Evolutionary conservation across 352 stramenopile genomes (phyloP).

Genomic region (Globisporangium cylindrosporum): DNA sequence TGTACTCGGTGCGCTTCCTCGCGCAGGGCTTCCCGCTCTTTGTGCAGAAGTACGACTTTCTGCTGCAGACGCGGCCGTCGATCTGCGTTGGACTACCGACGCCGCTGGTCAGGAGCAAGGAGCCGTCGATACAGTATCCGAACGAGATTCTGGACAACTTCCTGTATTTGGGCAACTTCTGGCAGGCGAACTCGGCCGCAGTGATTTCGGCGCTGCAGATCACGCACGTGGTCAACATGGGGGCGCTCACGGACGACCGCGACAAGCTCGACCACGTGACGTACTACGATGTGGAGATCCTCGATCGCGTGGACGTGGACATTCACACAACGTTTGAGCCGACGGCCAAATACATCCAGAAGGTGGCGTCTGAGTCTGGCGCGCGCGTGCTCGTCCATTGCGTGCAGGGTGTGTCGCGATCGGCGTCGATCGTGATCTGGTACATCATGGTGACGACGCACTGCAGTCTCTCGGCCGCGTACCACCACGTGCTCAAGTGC

Average conservation of each 20-base stretch:
- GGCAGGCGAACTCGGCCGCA: conserved; percentile 64
- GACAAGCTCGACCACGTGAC: conserved; percentile 49
- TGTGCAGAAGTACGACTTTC: conserved; percentile 67
- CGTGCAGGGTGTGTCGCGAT: conserved; percentile 77
- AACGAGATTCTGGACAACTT: conserved; percentile 77
- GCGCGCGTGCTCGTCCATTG: conserved; percentile 77
- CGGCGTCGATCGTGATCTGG: conserved; percentile 74
- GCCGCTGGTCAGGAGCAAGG: background rate
- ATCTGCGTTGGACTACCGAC: conserved; percentile 14
- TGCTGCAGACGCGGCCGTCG: conserved; percentile 29
- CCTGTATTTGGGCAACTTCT: conserved; percentile 79
- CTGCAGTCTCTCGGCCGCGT: conserved; percentile 71
- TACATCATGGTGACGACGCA: conserved; percentile 76
- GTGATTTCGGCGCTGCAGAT: conserved; percentile 57
- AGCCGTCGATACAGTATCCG: conserved; percentile 42
- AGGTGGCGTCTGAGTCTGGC: conserved; percentile 19
- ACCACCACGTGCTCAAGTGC: conserved; percentile 76
- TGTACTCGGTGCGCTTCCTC: conserved; percentile 74
- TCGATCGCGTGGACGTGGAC: conserved; percentile 58
- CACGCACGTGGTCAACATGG: conserved; percentile 76
- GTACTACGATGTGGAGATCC: conserved; percentile 66
- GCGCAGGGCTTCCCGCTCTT: conserved; percentile 63
- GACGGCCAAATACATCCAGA: conserved; percentile 56
- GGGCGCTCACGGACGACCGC: conserved; percentile 54
- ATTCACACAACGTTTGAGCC: conserved; percentile 51